Percentiles rank a stretch among this genome's conserved stretches.
Evolutionary conservation across 768 basidiomycete genomes (phyloP).

Genomic region (Podaxis sp.): DNA sequence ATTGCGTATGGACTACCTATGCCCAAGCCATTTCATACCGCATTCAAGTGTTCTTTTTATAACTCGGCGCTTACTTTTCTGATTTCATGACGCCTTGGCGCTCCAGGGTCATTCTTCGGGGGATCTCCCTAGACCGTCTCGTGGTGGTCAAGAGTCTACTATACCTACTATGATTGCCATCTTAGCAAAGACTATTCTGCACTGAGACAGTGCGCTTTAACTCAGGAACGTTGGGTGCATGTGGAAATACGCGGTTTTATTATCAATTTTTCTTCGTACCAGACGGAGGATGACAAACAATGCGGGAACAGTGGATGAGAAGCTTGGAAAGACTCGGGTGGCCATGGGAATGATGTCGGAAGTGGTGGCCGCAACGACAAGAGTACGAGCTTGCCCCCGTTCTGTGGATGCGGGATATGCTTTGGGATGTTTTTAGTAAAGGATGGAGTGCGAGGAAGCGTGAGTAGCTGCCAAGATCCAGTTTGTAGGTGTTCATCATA

Average conservation of each 20-base stretch:
- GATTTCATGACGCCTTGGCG: not conserved
- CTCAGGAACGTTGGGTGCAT: conserved; percentile 29
- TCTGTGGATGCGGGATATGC: conserved; percentile 21
- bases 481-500: not conserved
- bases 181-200: conserved; percentile 39
- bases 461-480: not conserved
- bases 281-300: conserved; percentile 14
- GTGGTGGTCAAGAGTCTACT: conserved; percentile 47
- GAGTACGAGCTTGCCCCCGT: conserved; percentile 26
- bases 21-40: not conserved
- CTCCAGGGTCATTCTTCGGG: conserved; percentile 56
- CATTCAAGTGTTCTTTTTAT: not conserved
- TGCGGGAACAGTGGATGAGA: conserved; percentile 24
- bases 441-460: not conserved
- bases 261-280: conserved; percentile 49
- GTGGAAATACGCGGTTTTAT: conserved; percentile 44
- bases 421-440: conserved; percentile 8
- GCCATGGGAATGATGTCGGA: conserved; percentile 21
- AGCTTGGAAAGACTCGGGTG: conserved; percentile 9
- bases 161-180: conserved; percentile 51
- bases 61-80: not conserved
- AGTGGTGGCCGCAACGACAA: conserved; percentile 28
- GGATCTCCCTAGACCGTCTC: conserved; percentile 40
- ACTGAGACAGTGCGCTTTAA: not conserved
- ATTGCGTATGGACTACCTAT: conserved; percentile 1